Percentiles rank a stretch among this genome's conserved stretches.
phyloP scores from a whole-genome alignment of 495 filamentous ascomycete species.

The Paragyromitra xinjiangensis region DNA sequence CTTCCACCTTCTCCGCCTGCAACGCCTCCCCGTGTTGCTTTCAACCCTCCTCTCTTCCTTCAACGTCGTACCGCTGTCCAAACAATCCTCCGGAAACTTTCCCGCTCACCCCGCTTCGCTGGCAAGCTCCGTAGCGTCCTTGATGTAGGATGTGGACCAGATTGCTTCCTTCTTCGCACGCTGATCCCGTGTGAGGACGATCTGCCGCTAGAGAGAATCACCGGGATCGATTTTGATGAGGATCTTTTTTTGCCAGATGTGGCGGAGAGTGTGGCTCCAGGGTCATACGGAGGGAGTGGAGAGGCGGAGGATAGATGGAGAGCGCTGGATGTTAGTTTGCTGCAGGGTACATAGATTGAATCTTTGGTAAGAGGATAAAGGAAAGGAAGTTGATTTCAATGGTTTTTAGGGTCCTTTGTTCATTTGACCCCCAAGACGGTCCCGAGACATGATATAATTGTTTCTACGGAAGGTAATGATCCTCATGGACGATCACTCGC shows the following conservation, averaged over 20 bases:
- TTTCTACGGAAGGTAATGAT: slow-evolving; percentile 53
- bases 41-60: slow-evolving; percentile 51
- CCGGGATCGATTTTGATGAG: slow-evolving; percentile 55
- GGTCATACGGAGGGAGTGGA: slow-evolving; percentile 10
- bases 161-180: slow-evolving; percentile 41
- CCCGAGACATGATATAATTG: slow-evolving; percentile 48
- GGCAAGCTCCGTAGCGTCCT: slow-evolving; percentile 50
- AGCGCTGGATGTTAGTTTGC: slow-evolving; percentile 39
- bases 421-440: slow-evolving; percentile 32
- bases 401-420: slow-evolving; percentile 45
- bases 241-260: slow-evolving; percentile 18
- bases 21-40: slow-evolving; percentile 35
- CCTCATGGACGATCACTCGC: slow-evolving; percentile 47
- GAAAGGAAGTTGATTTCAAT: not conserved
- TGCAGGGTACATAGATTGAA: slow-evolving; percentile 43
- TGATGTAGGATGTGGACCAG: slow-evolving; percentile 55
- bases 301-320: slow-evolving; percentile 51
- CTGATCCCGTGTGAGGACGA: slow-evolving; percentile 50
- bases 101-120: slow-evolving; percentile 14
- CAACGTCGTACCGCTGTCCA: slow-evolving; percentile 51
- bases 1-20: slow-evolving; percentile 18
- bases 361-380: not conserved
- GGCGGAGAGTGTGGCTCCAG: slow-evolving; percentile 40
- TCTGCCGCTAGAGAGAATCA: slow-evolving; percentile 52
- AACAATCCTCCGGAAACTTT: slow-evolving; percentile 31